phyloP scores from a whole-genome alignment of 2,329 filamentous ascomycete species.

The Eutypa lata region DNA sequence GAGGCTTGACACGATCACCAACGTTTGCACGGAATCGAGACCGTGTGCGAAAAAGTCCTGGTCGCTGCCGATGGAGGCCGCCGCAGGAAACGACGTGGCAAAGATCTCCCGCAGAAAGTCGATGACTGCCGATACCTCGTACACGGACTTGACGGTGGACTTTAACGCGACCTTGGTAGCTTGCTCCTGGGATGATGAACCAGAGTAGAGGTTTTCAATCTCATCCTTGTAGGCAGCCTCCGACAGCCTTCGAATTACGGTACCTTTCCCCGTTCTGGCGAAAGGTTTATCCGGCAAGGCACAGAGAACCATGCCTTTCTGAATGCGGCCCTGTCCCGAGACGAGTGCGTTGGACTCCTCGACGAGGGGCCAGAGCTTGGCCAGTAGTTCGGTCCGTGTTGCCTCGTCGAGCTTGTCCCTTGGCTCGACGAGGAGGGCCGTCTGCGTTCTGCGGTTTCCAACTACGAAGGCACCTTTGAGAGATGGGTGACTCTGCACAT shows the following conservation, averaged over 20 bases:
- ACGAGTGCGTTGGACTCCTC: slow-evolving; percentile 10
- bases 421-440: slow-evolving; percentile 35
- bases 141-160: slow-evolving; percentile 1
- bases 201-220: slow-evolving; percentile 13
- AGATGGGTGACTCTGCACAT: slow-evolving; percentile 22
- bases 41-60: slow-evolving; percentile 16
- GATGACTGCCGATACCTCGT: slow-evolving; percentile 1
- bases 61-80: slow-evolving; percentile 1
- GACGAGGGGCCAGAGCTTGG: slow-evolving; percentile 11
- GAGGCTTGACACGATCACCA: slow-evolving; percentile 7
- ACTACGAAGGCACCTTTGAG: slow-evolving; percentile 21
- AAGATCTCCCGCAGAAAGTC: slow-evolving; percentile 4
- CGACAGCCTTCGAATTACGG: slow-evolving; percentile 16
- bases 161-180: not conserved
- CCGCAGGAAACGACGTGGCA: not conserved
- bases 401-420: slow-evolving; percentile 3
- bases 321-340: slow-evolving; percentile 16
- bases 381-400: slow-evolving; percentile 3
- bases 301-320: slow-evolving; percentile 12
- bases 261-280: slow-evolving; percentile 17
- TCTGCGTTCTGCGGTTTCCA: slow-evolving; percentile 32
- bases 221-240: slow-evolving; percentile 15
- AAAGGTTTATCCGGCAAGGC: slow-evolving; percentile 14
- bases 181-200: not conserved
- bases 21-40: slow-evolving; percentile 12